Evolutionary conservation across 1,139 yeast genomes (phyloP), one percentile per base, ranked within the genome.

Genomic region (Groenewaldozyma sp.): DNA sequence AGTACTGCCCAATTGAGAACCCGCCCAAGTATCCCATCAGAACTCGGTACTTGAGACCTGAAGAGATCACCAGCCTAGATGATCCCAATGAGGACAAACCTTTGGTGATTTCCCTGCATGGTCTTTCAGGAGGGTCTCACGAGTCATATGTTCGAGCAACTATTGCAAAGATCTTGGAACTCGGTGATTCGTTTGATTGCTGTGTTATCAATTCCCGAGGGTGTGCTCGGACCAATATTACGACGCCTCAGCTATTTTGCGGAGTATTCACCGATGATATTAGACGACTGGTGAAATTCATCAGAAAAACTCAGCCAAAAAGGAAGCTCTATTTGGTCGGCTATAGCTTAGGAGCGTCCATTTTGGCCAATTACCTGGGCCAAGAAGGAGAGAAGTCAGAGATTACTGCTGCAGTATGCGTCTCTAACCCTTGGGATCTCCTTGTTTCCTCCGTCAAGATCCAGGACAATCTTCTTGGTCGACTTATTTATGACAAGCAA

Each of bases 101-200:
- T 1, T 63, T 87, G 40, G 71, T 82, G 26, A 71, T 87, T 20
- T 68, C 81, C 4, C 63, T 80, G 37, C 96, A 88, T 55, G 97
- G 96, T 0, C 71, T 88, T 31, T 88, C 86, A 3, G 96, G 96
- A 17, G 95, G 96, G 0, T 81, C 94, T 17, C 94, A 86, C 51
- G 96, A 88, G 56, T 76, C 91, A 2, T 77, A 87, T 52, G 81
- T 87, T 42, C 74, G 95, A 45, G 78, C 88, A 44, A 51, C 58
- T 7, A 49, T 61, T 32, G 43, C 51, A 33, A 50, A 47, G 35
- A 45, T 62, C 31, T 42, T 48, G 24, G 43, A 47, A 19, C 46
- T 47, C 14, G 42, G 43, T 20, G 56, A 54, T 18, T n/a, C 5
- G 18, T 74, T 76, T 66, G 93, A 83, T 47, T 73, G 77, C 13